Evolutionary conservation across 768 basidiomycete genomes (phyloP).

Genomic region (Tricholoma terreum): DNA sequence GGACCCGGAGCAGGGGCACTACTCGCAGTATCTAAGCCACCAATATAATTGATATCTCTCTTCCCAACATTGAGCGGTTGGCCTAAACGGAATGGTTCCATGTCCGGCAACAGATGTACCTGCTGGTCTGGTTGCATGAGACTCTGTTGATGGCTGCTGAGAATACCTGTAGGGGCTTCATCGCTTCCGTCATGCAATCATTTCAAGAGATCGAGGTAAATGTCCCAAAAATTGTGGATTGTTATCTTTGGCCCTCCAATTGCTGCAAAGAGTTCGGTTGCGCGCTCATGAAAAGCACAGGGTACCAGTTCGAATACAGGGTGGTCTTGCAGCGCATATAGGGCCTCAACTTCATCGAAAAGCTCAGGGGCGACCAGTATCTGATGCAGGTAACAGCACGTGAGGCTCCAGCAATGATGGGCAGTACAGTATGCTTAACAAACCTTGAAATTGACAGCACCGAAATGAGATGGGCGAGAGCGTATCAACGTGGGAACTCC

Average conservation of each 20-base stretch:
- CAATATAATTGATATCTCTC: background rate
- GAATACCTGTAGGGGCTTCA: background rate
- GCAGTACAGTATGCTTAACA: no score
- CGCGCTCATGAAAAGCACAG: constrained; percentile 21
- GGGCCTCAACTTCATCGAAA: no score
- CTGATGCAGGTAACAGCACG: no score
- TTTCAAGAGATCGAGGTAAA: no score
- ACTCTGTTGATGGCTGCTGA: background rate
- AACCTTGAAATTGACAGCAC: no score
- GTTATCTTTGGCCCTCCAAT: constrained; percentile 13
- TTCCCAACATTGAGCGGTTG: background rate
- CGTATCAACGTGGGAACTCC: constrained; percentile 19
- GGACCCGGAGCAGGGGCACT: background rate
- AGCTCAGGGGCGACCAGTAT: no score
- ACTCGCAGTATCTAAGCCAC: background rate
- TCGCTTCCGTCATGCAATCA: background rate
- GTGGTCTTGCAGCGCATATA: constrained; percentile 27
- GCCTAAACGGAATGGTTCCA: no score
- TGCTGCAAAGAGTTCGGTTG: constrained; percentile 10
- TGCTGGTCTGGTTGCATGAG: no score
- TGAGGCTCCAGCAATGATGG: no score
- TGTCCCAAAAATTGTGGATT: no score
- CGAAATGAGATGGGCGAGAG: background rate
- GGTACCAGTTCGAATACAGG: constrained; percentile 35
- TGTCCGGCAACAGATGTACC: no score